Base-by-base conservation (phyloP, 805 yeast species). In the Brettanomyces anomalus region DNA sequence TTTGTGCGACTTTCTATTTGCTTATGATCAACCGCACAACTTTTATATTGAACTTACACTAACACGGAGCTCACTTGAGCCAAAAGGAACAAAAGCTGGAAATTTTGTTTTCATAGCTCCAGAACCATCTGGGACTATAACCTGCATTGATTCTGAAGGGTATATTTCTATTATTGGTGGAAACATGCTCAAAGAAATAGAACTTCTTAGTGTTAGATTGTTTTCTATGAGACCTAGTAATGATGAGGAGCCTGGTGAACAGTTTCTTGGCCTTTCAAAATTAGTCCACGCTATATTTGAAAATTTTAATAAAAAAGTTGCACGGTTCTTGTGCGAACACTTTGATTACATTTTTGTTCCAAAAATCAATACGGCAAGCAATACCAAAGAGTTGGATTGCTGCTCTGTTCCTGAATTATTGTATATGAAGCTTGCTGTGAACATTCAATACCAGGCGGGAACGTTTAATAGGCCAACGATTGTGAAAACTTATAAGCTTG, bases 271-370 rank as follows among this genome's bases (percentile, higher is more conserved):
- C 10, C 28, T 24, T 11, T 24, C 28, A 2, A 24, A 24, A 24
- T 24, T 24, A 24, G 28, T 24, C 10, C 10, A 7, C 2, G 10
- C 28, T 24, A 24, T 24, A 24, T 24, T 11, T 7, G 10, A 24
- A 7, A 24, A 11, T 24, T 35, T 36, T 11, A 10, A 36, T 31
- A 24, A 21, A 14, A 36, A 36, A 31, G 31, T 36, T n/a, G 3
- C 31, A 21, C n/a, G 18, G 3, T 20, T 16, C 16, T 20, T 36
- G 10, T 36, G 39, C 31, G 39, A 36, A 10, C 30, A 15, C 7
- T 36, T 16, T 20, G 39, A 36, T 28, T 20, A 36, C 31, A 36
- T 36, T 14, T 36, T 36, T n/a, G 14, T 36, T 7, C 31, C 39
- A 11, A 36, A 5, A 17, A n/a, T 21, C 7, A 6, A 7, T 11